Conservation (phyloP, 345 rosid species). For the Gossypium ekmanianum region DNA sequence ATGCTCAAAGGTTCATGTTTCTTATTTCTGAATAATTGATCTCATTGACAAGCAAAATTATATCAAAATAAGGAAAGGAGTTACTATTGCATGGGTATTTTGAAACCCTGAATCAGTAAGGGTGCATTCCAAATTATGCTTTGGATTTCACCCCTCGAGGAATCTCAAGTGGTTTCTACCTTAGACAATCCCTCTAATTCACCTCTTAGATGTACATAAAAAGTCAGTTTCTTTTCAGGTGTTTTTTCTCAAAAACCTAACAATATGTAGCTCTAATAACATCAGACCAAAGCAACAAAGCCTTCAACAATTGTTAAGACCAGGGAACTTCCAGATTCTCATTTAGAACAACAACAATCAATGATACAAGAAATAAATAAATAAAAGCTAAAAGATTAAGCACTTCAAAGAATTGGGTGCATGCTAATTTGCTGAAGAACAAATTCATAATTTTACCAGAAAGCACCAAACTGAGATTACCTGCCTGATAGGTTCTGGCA, state of each 20-base stretch:
- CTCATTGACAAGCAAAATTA: background rate
- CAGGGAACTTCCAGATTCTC: background rate
- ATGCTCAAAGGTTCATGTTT: background rate
- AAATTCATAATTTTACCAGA: background rate
- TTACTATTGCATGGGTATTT: background rate
- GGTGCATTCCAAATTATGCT: background rate
- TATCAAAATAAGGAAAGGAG: background rate
- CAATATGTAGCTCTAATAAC: background rate
- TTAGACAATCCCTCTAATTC: too few species aligned
- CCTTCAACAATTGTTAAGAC: background rate
- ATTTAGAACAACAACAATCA: background rate
- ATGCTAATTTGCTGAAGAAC: background rate
- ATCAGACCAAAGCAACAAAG: background rate
- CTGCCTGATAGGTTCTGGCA: constrained; percentile 93
- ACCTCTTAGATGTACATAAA: background rate
- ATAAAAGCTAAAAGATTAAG: background rate
- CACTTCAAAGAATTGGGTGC: background rate
- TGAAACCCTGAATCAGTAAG: background rate
- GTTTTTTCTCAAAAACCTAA: background rate
- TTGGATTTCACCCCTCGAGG: background rate
- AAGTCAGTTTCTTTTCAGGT: background rate
- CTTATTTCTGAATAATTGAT: background rate
- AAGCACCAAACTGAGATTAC: constrained; percentile 20
- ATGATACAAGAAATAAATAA: background rate
- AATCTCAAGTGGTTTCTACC: background rate